phyloP scores from a whole-genome alignment of 371 early-diverging fungal species.

The Lichtheimia corymbifera region DNA sequence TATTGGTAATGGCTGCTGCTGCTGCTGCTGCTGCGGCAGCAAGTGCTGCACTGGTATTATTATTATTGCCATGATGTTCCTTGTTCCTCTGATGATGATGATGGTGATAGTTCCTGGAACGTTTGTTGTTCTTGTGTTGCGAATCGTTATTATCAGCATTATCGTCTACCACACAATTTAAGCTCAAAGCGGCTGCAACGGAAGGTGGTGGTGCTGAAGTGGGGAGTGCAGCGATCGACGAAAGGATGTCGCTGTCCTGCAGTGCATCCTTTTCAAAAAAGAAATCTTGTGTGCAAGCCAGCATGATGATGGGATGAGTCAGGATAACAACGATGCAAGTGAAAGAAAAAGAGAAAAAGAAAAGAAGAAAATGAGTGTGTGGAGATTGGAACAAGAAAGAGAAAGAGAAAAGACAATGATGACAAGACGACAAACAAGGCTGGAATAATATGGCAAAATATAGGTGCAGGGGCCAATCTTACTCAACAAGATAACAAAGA shows the following conservation, averaged over 20 bases:
- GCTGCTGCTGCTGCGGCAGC: too few relatives aligned
- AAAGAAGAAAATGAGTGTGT: slow-evolving; percentile 8
- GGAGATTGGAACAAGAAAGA: neutral
- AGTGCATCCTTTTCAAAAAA: slow-evolving; percentile 6
- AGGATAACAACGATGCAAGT: too few relatives aligned
- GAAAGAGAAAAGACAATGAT: neutral
- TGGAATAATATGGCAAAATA: slow-evolving; percentile 1
- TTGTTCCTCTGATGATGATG: neutral
- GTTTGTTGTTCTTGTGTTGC: too few relatives aligned
- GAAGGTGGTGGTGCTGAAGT: neutral
- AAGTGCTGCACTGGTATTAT: neutral
- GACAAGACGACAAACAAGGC: neutral
- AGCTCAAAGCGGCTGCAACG: neutral
- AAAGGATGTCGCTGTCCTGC: slow-evolving; percentile 9
- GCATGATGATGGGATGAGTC: neutral
- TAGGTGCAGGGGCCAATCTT: slow-evolving; percentile 1
- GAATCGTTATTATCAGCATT: too few relatives aligned
- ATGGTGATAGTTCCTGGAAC: slow-evolving; percentile 22
- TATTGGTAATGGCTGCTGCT: neutral
- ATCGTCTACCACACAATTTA: too few relatives aligned
- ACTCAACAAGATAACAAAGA: neutral
- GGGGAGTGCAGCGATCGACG: neutral
- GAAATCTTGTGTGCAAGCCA: slow-evolving; percentile 9
- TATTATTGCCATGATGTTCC: neutral
- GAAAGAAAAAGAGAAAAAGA: neutral